These are phyloP conservation scores for Rhodotorula sp. DNA, from an alignment of 1,284 basidiomycete genomes.

Conservation along the genomic window DNA sequence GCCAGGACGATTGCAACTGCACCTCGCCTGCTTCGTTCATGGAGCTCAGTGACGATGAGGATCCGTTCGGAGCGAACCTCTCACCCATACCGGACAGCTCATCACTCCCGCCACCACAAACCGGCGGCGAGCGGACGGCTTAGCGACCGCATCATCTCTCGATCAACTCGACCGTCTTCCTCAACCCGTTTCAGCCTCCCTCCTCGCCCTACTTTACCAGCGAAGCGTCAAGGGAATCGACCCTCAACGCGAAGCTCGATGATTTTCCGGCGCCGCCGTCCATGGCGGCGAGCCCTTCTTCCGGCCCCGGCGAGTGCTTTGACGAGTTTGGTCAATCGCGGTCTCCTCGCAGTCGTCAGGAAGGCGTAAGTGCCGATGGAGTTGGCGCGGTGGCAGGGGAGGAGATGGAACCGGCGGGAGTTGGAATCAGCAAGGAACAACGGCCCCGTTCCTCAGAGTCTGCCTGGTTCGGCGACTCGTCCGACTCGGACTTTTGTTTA, in stretches of 20 bases:
- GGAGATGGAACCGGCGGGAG: not conserved
- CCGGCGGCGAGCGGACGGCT: not conserved
- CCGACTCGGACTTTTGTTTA: not conserved
- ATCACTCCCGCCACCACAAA: not conserved
- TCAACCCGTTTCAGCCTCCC: conserved; percentile 2
- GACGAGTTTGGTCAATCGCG: not conserved
- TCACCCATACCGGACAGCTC: too few species aligned
- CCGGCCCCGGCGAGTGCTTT: not conserved
- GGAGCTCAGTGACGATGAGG: conserved; percentile 4
- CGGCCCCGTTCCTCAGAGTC: not conserved
- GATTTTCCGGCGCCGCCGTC: conserved; percentile 20
- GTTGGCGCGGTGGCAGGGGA: not conserved
- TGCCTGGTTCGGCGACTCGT: not conserved
- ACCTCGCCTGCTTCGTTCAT: conserved; percentile 11
- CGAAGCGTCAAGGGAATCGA: not conserved
- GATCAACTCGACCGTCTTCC: conserved; percentile 10
- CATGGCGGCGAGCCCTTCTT: not conserved
- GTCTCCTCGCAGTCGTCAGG: not conserved
- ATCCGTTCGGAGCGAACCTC: too few species aligned
- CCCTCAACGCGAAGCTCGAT: not conserved
- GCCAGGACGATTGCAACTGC: too few species aligned
- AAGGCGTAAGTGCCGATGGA: too few species aligned
- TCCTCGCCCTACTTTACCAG: not conserved
- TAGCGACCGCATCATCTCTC: conserved; percentile 11
- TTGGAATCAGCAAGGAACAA: not conserved